Base-by-base conservation (phyloP, 371 early-diverging fungal species). In the Mucor circinelloides region DNA sequence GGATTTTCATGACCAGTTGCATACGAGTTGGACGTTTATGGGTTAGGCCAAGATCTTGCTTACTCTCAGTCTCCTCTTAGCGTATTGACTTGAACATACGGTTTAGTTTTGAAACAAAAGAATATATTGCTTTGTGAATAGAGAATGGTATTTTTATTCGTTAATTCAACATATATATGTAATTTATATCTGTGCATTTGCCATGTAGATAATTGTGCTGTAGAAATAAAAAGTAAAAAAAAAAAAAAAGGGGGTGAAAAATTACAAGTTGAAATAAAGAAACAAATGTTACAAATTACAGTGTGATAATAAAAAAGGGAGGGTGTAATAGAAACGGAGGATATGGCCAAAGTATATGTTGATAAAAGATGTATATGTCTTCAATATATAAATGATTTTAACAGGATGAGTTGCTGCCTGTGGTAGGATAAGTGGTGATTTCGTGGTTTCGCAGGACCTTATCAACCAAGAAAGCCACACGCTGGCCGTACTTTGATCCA, bases 381-480 rank as follows among this genome's bases (percentile, higher is more conserved):
- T 13, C 10, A 15, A 13, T 38, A 15, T 17, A 8, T 6, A 19
- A 25, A 46, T 31, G 13, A n/a, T n/a, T 23, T 21, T 8, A 46
- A 46, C 30, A 13, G 17, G 55, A 28, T 55, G 27, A 30, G 30
- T 27, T 27, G 55, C 31, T 55, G 55, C 25, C 50, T 8, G 50
- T 38, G 30, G 31, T 42, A 28, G 78, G 70, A 54, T 75, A 78
- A 3, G 73, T 75, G 6, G 76, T 76, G 1, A 72, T 63, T 28
- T 80, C 78, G 25, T 67, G 65, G 25, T 71, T 64, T 28, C 74
- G 71, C 19, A 80, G 60, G 1, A 74, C 70, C 54, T 81, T 81
- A 55, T 92, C 93, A n/a, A 90, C 89, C 63, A 92, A 78, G 52
- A 89, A 87, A 28, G 93, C 93, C 17, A 92, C 93, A 30, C 91